Percentiles rank a stretch among this genome's conserved stretches.
phyloP scores from a whole-genome alignment of 78 protist species.

The Mastigamoeba balamuthi region DNA sequence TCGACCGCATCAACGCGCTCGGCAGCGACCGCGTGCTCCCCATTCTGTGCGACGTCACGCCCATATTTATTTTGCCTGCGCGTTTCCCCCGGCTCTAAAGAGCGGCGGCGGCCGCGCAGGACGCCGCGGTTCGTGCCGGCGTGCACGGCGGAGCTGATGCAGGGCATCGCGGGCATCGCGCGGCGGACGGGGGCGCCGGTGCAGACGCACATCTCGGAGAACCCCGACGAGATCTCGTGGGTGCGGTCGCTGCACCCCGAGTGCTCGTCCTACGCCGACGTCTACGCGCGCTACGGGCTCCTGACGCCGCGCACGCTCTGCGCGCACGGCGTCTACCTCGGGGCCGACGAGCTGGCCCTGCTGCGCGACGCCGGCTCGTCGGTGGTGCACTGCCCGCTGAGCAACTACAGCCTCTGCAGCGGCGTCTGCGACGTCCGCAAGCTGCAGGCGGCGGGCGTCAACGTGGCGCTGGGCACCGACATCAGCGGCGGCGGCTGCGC shows the following conservation, averaged over 20 bases:
- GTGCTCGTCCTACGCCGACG: conserved; percentile 34
- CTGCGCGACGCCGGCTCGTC: conserved; percentile 8
- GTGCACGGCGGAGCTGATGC: conserved; percentile 52
- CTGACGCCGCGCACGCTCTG: conserved; percentile 47
- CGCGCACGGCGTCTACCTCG: conserved; percentile 68
- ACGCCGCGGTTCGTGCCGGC: conserved; percentile 80
- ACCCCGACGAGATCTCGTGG: conserved; percentile 44
- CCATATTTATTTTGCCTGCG: too few relatives aligned
- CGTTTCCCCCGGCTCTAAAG: too few relatives aligned
- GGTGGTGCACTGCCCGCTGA: conserved; percentile 67
- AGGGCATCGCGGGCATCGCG: neutral
- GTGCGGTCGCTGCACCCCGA: conserved; percentile 43
- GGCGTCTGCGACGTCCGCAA: conserved; percentile 43
- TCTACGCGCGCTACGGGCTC: conserved; percentile 51
- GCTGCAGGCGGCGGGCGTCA: conserved; percentile 4
- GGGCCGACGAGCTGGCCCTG: conserved; percentile 20
- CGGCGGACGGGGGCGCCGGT: conserved; percentile 1
- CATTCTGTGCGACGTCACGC: too few relatives aligned
- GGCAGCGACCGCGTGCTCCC: too few relatives aligned
- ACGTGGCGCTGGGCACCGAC: conserved; percentile 81
- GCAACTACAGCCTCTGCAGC: conserved; percentile 38
- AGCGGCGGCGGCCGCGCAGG: too few relatives aligned
- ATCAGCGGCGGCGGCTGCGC: conserved; percentile 61
- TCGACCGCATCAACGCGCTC: conserved; percentile 30
- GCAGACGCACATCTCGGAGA: conserved; percentile 74